Evolutionary conservation across 768 basidiomycete genomes (phyloP), one percentile per base, ranked within the genome.

Genomic region (Serendipita sp.): DNA sequence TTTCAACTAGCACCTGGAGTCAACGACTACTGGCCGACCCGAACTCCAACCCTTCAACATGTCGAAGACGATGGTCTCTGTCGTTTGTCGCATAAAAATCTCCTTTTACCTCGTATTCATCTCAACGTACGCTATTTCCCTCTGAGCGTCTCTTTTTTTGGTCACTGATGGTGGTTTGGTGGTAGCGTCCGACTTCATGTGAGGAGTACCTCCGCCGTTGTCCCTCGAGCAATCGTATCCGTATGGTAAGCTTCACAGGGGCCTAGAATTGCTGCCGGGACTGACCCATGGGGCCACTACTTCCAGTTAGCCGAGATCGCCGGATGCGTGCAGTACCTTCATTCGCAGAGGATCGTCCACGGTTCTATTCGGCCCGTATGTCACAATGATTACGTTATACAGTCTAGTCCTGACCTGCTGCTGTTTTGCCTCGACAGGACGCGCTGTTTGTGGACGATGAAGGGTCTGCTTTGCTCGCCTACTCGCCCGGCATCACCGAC

Each of bases 291-390:
- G 18, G 30, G 18, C n/a, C 2, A 5, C 5, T 51, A 32, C 35
- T 18, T 30, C 56, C 56, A 60, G 56, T 35, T 60, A 23, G 56
- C 56, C 56, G 56, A 60, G 56, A 23, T 60, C 56, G 56, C 56
- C 56, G 56, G 23, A 35, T 23, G 56, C 2, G 28, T 60, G 3
- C 56, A 60, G n/a, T 60, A 60, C 56, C 56, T 60, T n/a, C 56
- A 60, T 35, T 32, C 56, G 16, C 56, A 60, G 35, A 3, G 16
- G 56, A 23, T 28, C 35, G 35, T 60, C 4, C 56, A 60, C 28
- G 56, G 56, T 35, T 28, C 23, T n/a, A 60, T 60, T 32, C 56
- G 56, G 56, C 56, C 56, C 56, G 56, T 60, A 32, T 32, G 56
- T 36, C n/a, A 10, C 34, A 11, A 46, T 1, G 23, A 41, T 32